Evolutionary conservation across 148 eudicot genomes (phyloP), one percentile per base, ranked within the genome.

Genomic region (Amaranthus cruentus): DNA sequence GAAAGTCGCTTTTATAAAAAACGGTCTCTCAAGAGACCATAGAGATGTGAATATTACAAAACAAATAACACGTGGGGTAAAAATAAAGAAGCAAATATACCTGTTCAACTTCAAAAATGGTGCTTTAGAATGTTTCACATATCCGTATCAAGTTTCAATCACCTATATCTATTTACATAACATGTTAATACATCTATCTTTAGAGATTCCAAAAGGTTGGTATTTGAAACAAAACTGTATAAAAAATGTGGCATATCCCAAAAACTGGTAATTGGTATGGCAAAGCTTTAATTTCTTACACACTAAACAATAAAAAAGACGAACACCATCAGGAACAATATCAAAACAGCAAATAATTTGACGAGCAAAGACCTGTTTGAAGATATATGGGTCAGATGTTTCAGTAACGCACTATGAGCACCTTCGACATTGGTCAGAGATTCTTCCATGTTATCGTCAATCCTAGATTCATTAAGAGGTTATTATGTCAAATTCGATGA

Each of bases 391-490:
- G 87, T 87, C 64, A 92, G 76, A 79, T 92, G 83, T 80, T 87
- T 92, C 81, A 90, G 67, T 64, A 92, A 76, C 72, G 93, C 81
- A 75, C 81, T 80, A 50, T 89, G 89, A 75, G 96, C 96, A 79
- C 91, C 86, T 78, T 92, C 97, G 76, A 92, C 96, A 75, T 90
- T 87, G 54, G 87, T 78, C 81, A 85, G 73, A 38, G 97, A 76
- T 79, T 92, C 96, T 6, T 87, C 96, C 91, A 92, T 84, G 85
- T 92, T 87, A 74, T 90, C 97, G 63, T 92, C 97, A 72, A 92
- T 92, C 89, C 97, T 80, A 62, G 54, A 47, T 14, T 14, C 48
- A 67, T 21, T 48, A 67, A 60, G 66, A 67, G 18, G 51, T 8
- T 13, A 76, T 52, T 50, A 49, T 68, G 67, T 55, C 55, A 55